Evolutionary conservation across 306 rosid genomes (phyloP).

Genomic region (Casuarina equisetifolia): DNA sequence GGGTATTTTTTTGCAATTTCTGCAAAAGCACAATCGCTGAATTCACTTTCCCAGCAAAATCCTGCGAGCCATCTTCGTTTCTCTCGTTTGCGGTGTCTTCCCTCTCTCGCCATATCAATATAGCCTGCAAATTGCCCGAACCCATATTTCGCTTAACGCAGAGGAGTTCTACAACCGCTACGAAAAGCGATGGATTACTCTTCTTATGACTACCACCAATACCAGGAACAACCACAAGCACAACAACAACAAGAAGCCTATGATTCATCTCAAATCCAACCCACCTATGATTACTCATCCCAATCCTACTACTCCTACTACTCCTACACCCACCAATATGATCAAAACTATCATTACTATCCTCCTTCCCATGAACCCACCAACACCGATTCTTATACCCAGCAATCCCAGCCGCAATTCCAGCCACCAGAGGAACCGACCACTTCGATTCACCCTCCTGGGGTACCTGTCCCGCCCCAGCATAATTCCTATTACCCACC

Average conservation of each 20-base stretch:
- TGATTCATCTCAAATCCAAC: conserved; percentile 27
- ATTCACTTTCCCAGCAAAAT: background rate
- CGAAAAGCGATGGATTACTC: conserved; percentile 24
- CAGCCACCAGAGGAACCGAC: conserved; percentile 26
- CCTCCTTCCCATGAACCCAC: conserved; percentile 25
- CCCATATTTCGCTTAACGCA: background rate
- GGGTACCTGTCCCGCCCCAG: conserved; percentile 34
- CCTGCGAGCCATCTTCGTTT: too few relatives aligned
- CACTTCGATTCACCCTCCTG: conserved; percentile 42
- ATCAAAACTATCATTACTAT: conserved; percentile 19
- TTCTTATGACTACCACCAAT: conserved; percentile 26
- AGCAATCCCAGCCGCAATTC: conserved; percentile 15
- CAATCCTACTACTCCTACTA: conserved; percentile 28
- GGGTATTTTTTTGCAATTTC: background rate
- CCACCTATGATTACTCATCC: conserved; percentile 21
- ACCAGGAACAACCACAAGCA: background rate
- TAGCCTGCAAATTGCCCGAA: background rate
- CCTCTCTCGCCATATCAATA: background rate
- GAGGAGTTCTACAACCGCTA: background rate
- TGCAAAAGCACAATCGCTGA: background rate
- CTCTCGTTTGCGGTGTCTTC: background rate
- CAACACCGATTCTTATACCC: conserved; percentile 9
- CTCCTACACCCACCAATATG: conserved; percentile 12
- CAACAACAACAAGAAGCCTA: conserved; percentile 3
- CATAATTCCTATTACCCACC: conserved; percentile 27